A percentile compares a stretch with the other conserved stretches of the same genome.
Evolutionary conservation across 176 grass and related monocot genomes (phyloP).

Genomic region (Cenchrus fungigraminus): DNA sequence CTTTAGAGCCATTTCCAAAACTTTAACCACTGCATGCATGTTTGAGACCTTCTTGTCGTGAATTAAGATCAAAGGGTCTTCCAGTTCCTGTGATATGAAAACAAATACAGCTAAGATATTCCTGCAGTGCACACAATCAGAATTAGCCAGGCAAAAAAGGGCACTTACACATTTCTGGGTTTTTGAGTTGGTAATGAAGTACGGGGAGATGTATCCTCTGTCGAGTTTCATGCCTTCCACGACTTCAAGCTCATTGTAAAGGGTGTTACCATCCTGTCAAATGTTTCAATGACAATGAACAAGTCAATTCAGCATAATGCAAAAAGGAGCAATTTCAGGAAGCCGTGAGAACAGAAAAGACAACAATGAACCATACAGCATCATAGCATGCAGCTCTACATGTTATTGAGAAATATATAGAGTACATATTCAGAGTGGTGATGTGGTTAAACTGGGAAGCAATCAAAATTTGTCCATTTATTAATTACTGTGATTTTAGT

Average conservation of each 20-base stretch:
- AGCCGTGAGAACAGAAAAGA: neutral
- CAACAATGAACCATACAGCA: constrained; percentile 1
- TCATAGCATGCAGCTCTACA: neutral
- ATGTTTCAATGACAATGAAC: constrained; percentile 4
- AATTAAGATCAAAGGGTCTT: constrained; percentile 91
- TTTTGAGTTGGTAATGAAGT: constrained; percentile 92
- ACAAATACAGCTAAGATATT: neutral
- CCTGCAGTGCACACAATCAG: neutral
- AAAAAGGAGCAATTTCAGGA: constrained; percentile 1
- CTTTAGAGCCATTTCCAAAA: constrained; percentile 86
- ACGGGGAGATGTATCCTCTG: constrained; percentile 96
- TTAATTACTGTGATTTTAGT: neutral
- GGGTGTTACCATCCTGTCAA: constrained; percentile 86
- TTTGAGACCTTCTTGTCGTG: constrained; percentile 97
- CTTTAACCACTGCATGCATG: constrained; percentile 76
- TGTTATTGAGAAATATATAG: neutral
- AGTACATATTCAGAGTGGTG: neutral
- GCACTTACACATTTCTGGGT: constrained; percentile 98
- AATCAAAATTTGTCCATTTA: neutral
- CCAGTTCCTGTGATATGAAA: constrained; percentile 68
- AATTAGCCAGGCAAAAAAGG: neutral
- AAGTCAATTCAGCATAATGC: neutral
- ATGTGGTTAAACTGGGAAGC: neutral
- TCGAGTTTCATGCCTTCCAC: constrained; percentile 99
- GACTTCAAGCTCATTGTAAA: constrained; percentile 94